These are phyloP conservation scores for Skeletonema tropicum DNA, from an alignment of 108 stramenopile genomes.

Conservation along the genomic window DNA sequence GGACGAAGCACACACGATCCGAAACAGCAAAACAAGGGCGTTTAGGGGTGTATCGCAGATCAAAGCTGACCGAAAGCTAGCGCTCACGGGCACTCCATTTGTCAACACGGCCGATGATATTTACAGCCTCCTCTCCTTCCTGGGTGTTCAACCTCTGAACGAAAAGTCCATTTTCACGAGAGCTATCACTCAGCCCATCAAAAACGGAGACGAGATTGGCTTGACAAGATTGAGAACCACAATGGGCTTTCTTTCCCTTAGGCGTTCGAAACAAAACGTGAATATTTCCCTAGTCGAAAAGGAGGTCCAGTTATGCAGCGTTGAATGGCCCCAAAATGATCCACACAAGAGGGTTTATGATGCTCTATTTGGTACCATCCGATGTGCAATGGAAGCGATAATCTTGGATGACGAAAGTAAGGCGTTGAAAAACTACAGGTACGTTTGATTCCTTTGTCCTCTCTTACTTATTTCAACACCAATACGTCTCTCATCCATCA, in stretches of 20 bases:
- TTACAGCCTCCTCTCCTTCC: constrained; percentile 41
- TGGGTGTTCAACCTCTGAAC: constrained; percentile 52
- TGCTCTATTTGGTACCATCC: constrained; percentile 51
- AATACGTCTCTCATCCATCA: constrained; percentile 10
- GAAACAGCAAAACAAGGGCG: constrained; percentile 37
- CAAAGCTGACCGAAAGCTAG: constrained; percentile 42
- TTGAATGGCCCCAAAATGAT: constrained; percentile 41
- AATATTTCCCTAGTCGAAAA: constrained; percentile 45
- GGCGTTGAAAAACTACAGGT: constrained; percentile 29
- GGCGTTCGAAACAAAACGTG: constrained; percentile 54
- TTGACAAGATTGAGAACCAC: constrained; percentile 56
- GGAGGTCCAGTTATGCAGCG: constrained; percentile 42
- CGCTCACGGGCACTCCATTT: constrained; percentile 61
- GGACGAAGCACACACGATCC: constrained; percentile 67
- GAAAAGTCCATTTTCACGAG: constrained; percentile 46
- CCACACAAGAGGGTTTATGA: constrained; percentile 61
- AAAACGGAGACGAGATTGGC: constrained; percentile 58
- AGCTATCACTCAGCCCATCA: constrained; percentile 59
- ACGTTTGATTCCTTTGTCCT: not conserved
- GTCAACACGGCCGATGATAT: constrained; percentile 56
- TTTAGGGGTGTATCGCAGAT: constrained; percentile 47
- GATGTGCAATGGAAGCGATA: constrained; percentile 32
- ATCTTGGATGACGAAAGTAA: constrained; percentile 20
- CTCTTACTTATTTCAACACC: not conserved
- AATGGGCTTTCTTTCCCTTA: constrained; percentile 59